Percentiles rank a stretch among this genome's conserved stretches.
These are phyloP conservation scores for Ustilago shanxiensis DNA, from an alignment of 1,284 basidiomycete species.

Conservation along the genomic window DNA sequence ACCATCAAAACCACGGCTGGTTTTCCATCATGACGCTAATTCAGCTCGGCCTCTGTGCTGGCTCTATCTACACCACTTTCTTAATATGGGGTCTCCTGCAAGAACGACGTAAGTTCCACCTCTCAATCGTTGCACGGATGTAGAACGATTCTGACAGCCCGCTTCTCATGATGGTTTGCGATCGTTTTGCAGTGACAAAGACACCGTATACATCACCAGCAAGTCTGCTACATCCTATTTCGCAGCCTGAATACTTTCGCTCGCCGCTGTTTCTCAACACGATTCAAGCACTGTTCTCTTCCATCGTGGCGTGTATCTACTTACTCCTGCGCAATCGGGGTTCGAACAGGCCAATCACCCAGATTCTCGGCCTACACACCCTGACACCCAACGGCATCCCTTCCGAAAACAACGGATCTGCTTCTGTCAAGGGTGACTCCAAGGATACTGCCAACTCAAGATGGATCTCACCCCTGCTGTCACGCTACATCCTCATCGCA, in stretches of 20 bases:
- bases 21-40: slow-evolving; percentile 42
- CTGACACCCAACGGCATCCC: slow-evolving; percentile 48
- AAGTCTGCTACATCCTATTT: slow-evolving; percentile 51
- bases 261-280: slow-evolving; percentile 89
- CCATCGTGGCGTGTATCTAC: slow-evolving; percentile 83
- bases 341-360: slow-evolving; percentile 20
- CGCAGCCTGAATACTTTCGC: slow-evolving; percentile 75
- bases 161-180: background rate
- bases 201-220: slow-evolving; percentile 57
- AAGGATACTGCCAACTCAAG: background rate
- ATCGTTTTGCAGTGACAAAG: slow-evolving; percentile 53
- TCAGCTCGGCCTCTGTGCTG: slow-evolving; percentile 62
- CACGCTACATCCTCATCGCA: slow-evolving; percentile 71
- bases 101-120: slow-evolving; percentile 47
- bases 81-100: slow-evolving; percentile 69
- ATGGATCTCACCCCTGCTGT: slow-evolving; percentile 74
- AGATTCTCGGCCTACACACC: slow-evolving; percentile 59
- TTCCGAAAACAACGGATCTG: background rate
- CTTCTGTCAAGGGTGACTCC: background rate
- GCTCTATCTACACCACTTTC: slow-evolving; percentile 67
- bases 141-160: background rate
- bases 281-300: slow-evolving; percentile 84
- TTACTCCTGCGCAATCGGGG: slow-evolving; percentile 76
- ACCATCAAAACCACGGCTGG: background rate
- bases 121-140: background rate